Percentiles rank a stretch among this genome's conserved stretches.
Evolutionary conservation across 768 basidiomycete species (phyloP).

Genomic region (Suillus paluster): DNA sequence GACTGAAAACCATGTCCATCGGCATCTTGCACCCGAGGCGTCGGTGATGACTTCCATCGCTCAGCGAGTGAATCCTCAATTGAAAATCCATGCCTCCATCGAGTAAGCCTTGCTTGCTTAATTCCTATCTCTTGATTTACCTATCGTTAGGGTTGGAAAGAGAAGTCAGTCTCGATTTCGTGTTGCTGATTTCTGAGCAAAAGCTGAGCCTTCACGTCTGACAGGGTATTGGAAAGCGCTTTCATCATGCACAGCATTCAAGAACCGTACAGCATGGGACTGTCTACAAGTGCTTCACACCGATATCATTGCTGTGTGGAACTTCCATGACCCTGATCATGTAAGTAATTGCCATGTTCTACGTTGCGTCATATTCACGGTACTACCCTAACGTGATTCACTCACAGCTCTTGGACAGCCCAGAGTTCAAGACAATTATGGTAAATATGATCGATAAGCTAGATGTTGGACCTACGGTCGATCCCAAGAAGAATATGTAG

Average conservation of each 20-base stretch:
- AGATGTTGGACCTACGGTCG: background rate
- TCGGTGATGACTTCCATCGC: constrained; percentile 5
- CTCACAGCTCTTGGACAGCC: background rate
- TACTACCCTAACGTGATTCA: background rate
- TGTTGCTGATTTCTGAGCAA: background rate
- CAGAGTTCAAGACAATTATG: constrained; percentile 4
- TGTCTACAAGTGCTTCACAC: constrained; percentile 22
- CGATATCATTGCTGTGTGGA: constrained; percentile 23
- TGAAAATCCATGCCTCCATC: constrained; percentile 11
- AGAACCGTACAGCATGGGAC: background rate
- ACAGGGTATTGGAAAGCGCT: constrained; percentile 24
- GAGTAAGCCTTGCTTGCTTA: background rate
- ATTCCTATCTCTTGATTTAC: background rate
- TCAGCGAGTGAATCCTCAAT: background rate
- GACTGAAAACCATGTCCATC: background rate
- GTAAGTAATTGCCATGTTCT: background rate
- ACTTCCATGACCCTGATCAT: constrained; percentile 13
- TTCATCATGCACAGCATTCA: constrained; percentile 15
- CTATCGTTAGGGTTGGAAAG: constrained; percentile 1
- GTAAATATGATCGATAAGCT: background rate
- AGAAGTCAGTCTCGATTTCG: constrained; percentile 13
- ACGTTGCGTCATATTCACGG: background rate
- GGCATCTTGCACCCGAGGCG: background rate
- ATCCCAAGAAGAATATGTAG: background rate
- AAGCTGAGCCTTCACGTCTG: background rate